Conservation (phyloP, 805 yeast species). For the Lipomyces sp. region DNA sequence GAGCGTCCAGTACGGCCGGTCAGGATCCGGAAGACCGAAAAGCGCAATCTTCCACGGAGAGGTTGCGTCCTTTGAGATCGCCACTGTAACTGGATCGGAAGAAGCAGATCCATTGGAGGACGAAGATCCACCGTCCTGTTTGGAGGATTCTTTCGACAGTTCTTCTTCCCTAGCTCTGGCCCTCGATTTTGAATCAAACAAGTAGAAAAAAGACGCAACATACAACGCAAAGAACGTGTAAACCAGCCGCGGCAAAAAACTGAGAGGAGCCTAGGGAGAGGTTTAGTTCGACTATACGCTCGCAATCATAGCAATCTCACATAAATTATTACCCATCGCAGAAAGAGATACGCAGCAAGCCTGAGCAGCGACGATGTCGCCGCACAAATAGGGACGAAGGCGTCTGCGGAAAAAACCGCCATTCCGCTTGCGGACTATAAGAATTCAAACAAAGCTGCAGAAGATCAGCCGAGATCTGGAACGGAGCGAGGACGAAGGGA, state of each 20-base stretch:
- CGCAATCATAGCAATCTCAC: too few species aligned
- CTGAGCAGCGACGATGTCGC: constrained; percentile 5
- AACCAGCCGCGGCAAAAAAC: constrained; percentile 11
- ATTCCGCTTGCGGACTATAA: too few species aligned
- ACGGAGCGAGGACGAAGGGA: too few species aligned
- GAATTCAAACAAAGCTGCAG: too few species aligned
- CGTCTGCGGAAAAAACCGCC: not conserved
- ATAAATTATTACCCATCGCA: constrained; percentile 28
- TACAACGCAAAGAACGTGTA: constrained; percentile 9
- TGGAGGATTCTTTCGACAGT: too few species aligned
- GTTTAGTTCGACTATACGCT: too few species aligned
- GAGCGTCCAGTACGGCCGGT: constrained; percentile 3
- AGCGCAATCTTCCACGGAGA: constrained; percentile 3
- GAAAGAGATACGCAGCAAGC: constrained; percentile 14
- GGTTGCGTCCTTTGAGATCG: too few species aligned
- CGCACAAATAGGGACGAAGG: constrained; percentile 1
- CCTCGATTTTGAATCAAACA: not conserved
- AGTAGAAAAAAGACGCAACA: constrained; percentile 10
- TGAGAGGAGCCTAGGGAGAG: constrained; percentile 19
- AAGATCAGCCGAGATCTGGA: too few species aligned
- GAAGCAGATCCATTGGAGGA: too few species aligned
- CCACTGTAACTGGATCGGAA: too few species aligned
- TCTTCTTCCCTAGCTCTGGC: too few species aligned
- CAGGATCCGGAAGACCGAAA: constrained; percentile 10
- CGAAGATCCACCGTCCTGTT: too few species aligned